Base-by-base conservation (phyloP, 2,329 filamentous ascomycete species). In the Gaeumannomyces tritici region DNA sequence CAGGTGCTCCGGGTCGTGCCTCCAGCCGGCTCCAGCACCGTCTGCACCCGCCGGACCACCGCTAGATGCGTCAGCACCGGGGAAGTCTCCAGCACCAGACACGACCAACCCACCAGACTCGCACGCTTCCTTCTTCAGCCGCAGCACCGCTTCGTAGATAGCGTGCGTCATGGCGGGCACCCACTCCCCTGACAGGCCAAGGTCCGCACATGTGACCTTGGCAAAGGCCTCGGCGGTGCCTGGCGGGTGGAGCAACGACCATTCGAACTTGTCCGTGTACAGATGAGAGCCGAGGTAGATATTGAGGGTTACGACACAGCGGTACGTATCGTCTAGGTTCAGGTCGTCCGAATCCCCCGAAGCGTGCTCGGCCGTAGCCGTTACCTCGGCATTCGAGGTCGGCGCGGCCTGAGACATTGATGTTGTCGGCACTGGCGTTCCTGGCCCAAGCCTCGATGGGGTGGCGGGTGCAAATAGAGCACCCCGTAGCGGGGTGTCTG, bases 231-330 rank as follows among this genome's bases (percentile, higher is more conserved):
- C 93, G 0, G 95, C 91, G 55, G 93, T 92, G 27, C 93, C 93
- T 1, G 92, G 89, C 2, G 93, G 92, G 70, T 98, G 93, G 24
- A 96, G 80, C 26, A 99, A 79, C 6, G 93, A 98, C 93, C 93
- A 98, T 73, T 98, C 93, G 66, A 99, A 98, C 71, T 93, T 96
- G 80, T 99, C 95, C 4, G 91, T 96, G 74, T 97, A 98, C 15
- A 98, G 83, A 68, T 90, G 88, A 62, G 96, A 96, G 61, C 92
- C 88, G 27, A 98, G 82, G 71, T 96, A 97, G 70, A 99, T 90
- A 72, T 90, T 96, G 57, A 99, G 80, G 57, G 86, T 90, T 67
- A 99, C 88, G 69, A 98, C 89, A 73, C 95, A 98, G 59, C 95
- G 87, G 75, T 98, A 97, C 3, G 91, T 93, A 73, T 98, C 93